Evolutionary conservation across 179 eudicot species (phyloP).

Genomic region (Spinacia oleracea): DNA sequence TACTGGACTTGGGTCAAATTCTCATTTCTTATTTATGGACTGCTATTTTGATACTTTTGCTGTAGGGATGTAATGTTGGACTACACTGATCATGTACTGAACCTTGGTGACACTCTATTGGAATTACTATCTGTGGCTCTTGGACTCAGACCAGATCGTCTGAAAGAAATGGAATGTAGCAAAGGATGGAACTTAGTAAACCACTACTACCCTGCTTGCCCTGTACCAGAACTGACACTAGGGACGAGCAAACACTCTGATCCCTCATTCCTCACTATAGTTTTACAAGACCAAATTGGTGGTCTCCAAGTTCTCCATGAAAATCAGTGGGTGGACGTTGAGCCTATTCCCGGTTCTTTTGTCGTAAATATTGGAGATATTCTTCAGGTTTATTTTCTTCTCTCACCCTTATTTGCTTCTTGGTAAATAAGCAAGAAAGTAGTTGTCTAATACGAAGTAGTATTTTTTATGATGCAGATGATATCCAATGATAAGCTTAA

Average conservation of each 20-base stretch:
- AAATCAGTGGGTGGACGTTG: conserved; percentile 32
- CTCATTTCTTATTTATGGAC: no score
- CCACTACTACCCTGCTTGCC: conserved; percentile 39
- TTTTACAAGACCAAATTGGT: conserved; percentile 29
- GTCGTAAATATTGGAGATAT: conserved; percentile 19
- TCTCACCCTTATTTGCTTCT: neutral
- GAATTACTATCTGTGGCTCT: conserved; percentile 27
- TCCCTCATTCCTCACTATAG: conserved; percentile 24
- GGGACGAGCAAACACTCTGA: conserved; percentile 25
- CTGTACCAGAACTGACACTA: conserved; percentile 28
- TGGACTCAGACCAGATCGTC: conserved; percentile 23
- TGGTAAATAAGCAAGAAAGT: neutral
- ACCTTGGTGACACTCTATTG: conserved; percentile 13
- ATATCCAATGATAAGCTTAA: conserved; percentile 33
- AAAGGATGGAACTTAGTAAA: conserved; percentile 21
- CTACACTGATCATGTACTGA: conserved; percentile 13
- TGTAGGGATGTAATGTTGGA: conserved; percentile 23
- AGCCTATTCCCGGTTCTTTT: conserved; percentile 25
- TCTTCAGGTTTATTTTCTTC: conserved; percentile 22
- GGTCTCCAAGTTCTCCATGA: conserved; percentile 30
- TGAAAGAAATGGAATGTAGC: conserved; percentile 20
- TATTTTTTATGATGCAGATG: conserved; percentile 22
- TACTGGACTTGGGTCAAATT: no score
- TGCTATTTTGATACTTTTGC: neutral
- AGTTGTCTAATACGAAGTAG: neutral